These are phyloP conservation scores for Carallia pectinifolia DNA, from an alignment of 345 rosid genomes.

Conservation along the genomic window DNA sequence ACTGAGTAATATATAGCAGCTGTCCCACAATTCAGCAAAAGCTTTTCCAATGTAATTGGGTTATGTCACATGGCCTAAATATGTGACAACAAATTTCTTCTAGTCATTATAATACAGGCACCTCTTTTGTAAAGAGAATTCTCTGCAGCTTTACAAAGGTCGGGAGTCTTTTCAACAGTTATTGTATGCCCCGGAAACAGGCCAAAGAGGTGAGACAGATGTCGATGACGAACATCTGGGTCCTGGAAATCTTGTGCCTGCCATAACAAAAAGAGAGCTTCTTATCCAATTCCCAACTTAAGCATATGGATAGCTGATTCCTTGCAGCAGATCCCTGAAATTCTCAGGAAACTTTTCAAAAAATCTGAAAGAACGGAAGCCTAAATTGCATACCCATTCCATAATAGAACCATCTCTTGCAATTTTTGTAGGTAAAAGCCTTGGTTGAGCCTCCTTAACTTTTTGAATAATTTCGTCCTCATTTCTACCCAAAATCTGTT, in stretches of 20 bases:
- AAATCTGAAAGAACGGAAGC: conserved; percentile 1
- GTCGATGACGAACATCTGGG: conserved; percentile 79
- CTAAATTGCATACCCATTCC: conserved; percentile 70
- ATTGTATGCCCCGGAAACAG: conserved; percentile 87
- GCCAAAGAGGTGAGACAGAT: conserved; percentile 88
- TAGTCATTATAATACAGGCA: conserved; percentile 15
- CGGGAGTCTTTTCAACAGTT: conserved; percentile 62
- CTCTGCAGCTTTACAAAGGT: conserved; percentile 71
- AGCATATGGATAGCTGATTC: neutral
- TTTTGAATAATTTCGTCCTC: conserved; percentile 51
- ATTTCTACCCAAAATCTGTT: conserved; percentile 60
- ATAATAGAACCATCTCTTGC: conserved; percentile 78
- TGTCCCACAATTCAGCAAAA: neutral
- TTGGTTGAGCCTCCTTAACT: conserved; percentile 60
- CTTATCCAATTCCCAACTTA: neutral
- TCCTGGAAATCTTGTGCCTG: conserved; percentile 83
- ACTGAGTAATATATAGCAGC: neutral
- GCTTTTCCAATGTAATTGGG: no score
- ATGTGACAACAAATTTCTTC: neutral
- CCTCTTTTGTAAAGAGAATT: conserved; percentile 75
- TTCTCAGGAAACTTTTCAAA: neutral
- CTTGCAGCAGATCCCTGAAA: neutral
- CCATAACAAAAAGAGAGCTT: neutral
- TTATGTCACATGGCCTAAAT: no score
- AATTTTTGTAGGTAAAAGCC: conserved; percentile 65